Evolutionary conservation across 345 rosid species (phyloP).

Genomic region (Arabidopsis thaliana): TAIR10.1 NC_003076.8:21106501-21107000

Average conservation of each 20-base stretch:
- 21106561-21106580: slow-evolving; percentile 63
- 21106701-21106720: slow-evolving; percentile 54
- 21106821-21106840: slow-evolving; percentile 9
- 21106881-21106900: neutral
- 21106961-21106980: slow-evolving; percentile 61
- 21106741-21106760: slow-evolving; percentile 46
- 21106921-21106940: slow-evolving; percentile 42
- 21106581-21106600: slow-evolving; percentile 62
- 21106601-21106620: slow-evolving; percentile 76
- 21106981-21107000: slow-evolving; percentile 62
- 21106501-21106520: slow-evolving; percentile 46
- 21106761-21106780: slow-evolving; percentile 38
- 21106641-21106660: slow-evolving; percentile 55
- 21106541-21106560: slow-evolving; percentile 59
- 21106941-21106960: slow-evolving; percentile 49
- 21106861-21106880: neutral
- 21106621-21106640: slow-evolving; percentile 65
- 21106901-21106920: slow-evolving; percentile 54
- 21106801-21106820: slow-evolving; percentile 34
- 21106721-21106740: slow-evolving; percentile 46
- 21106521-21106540: slow-evolving; percentile 57
- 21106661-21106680: slow-evolving; percentile 72
- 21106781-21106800: slow-evolving; percentile 24
- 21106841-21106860: slow-evolving; percentile 2
- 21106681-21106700: slow-evolving; percentile 57